These are phyloP conservation scores for Proteromonas lacertae DNA, from an alignment of 352 stramenopile species.

Conservation along the genomic window DNA sequence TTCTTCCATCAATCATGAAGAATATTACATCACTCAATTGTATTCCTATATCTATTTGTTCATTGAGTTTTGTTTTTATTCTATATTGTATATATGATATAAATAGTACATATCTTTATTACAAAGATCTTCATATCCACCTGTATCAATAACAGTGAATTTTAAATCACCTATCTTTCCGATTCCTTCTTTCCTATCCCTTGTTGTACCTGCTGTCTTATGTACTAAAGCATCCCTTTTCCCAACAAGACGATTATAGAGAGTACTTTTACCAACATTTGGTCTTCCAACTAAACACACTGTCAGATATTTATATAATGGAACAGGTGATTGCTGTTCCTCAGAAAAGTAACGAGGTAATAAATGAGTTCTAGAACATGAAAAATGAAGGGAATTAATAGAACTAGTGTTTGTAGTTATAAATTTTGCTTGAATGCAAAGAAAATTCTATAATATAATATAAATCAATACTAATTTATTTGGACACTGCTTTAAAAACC, in stretches of 20 bases:
- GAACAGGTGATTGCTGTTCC: too few relatives aligned
- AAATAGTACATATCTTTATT: neutral
- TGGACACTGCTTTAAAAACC: too few relatives aligned
- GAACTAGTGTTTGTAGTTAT: too few relatives aligned
- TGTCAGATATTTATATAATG: neutral
- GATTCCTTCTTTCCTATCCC: constrained; percentile 12
- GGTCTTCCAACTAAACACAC: constrained; percentile 17
- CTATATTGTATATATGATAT: constrained; percentile 4
- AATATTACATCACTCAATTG: constrained; percentile 8
- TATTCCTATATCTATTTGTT: constrained; percentile 7
- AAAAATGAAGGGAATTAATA: too few relatives aligned
- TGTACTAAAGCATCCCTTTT: constrained; percentile 12
- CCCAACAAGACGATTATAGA: constrained; percentile 16
- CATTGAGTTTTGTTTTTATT: constrained; percentile 10
- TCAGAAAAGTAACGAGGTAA: too few relatives aligned
- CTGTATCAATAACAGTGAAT: constrained; percentile 19
- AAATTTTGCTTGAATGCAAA: too few relatives aligned
- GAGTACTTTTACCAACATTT: constrained; percentile 21
- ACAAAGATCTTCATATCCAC: constrained; percentile 10
- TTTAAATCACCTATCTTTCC: constrained; percentile 11
- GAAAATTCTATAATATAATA: too few relatives aligned
- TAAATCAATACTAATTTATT: too few relatives aligned
- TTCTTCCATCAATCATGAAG: constrained; percentile 10
- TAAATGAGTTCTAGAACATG: too few relatives aligned
- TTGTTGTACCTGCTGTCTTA: constrained; percentile 15